Percentiles rank a stretch among this genome's conserved stretches.
These are phyloP conservation scores for Trichosporon sp. DNA, from an alignment of 1,284 basidiomycete genomes.

Conservation along the genomic window DNA sequence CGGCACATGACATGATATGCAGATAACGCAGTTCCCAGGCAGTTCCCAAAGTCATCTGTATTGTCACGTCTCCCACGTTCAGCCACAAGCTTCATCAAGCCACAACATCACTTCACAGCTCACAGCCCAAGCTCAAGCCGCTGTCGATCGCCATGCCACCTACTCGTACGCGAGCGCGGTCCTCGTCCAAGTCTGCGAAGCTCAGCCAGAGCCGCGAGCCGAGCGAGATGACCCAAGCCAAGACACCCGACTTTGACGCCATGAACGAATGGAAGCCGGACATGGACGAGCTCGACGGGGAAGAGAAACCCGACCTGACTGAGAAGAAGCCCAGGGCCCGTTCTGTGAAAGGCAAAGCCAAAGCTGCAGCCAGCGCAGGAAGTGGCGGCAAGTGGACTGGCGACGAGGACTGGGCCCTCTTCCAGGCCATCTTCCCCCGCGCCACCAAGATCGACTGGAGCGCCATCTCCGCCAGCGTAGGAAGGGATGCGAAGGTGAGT, in stretches of 20 bases:
- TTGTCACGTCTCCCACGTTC: neutral
- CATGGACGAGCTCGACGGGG: neutral
- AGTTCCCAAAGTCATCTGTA: neutral
- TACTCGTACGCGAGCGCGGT: neutral
- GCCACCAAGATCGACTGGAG: conserved; percentile 20
- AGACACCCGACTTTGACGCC: too few relatives aligned
- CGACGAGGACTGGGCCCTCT: conserved; percentile 29
- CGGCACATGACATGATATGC: neutral
- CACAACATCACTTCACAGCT: neutral
- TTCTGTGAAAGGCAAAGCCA: neutral
- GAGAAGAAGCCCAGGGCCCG: neutral
- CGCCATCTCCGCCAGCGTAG: conserved; percentile 12
- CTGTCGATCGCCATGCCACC: neutral
- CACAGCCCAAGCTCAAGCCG: neutral
- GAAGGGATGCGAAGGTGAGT: conserved; percentile 30
- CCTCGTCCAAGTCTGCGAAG: neutral
- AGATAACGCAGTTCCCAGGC: neutral
- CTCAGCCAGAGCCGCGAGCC: neutral
- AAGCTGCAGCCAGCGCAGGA: neutral
- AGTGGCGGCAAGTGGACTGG: conserved; percentile 12
- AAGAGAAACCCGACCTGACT: neutral
- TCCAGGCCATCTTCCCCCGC: conserved; percentile 22
- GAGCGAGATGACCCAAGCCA: neutral
- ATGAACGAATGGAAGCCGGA: neutral
- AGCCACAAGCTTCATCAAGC: neutral